These are phyloP conservation scores for Endogone sp. DNA, from an alignment of 192 early-diverging fungal species.

Conservation along the genomic window DNA sequence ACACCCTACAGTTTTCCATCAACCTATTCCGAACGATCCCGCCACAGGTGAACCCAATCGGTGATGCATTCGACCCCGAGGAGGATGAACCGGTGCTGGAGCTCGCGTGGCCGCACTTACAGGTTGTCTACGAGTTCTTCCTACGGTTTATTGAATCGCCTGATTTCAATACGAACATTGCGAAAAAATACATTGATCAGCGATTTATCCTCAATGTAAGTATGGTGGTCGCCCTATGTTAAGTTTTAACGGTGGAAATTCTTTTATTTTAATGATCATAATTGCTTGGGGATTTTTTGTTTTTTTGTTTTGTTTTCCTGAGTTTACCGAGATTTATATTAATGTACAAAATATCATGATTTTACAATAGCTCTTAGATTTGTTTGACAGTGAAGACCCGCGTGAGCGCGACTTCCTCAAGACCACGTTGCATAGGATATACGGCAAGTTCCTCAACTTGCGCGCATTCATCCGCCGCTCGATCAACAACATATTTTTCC, in stretches of 20 bases:
- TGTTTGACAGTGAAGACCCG: conserved; percentile 99
- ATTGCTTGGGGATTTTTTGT: neutral
- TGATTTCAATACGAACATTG: conserved; percentile 96
- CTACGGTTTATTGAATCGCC: conserved; percentile 96
- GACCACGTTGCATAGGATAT: conserved; percentile 96
- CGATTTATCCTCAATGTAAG: conserved; percentile 85
- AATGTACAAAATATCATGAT: too few species aligned
- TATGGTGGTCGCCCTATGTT: conserved; percentile 1
- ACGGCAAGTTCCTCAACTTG: conserved; percentile 97
- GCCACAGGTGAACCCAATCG: conserved; percentile 91
- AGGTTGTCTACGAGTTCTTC: conserved; percentile 98
- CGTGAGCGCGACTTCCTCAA: conserved; percentile 98
- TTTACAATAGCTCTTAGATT: conserved; percentile 86
- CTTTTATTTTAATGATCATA: neutral
- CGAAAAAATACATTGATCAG: conserved; percentile 96
- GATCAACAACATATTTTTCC: conserved; percentile 98
- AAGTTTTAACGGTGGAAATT: neutral
- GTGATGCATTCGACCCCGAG: conserved; percentile 98
- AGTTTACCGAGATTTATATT: too few species aligned
- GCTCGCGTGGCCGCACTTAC: conserved; percentile 96
- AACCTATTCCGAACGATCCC: conserved; percentile 98
- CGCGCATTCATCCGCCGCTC: conserved; percentile 95
- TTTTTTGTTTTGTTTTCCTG: neutral
- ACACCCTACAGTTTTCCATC: conserved; percentile 79
- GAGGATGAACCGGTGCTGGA: conserved; percentile 99